Percentiles rank a stretch among this genome's conserved stretches.
Evolutionary conservation across 2,329 filamentous ascomycete species (phyloP).

Genomic region (Cercospora nicotianae): DNA sequence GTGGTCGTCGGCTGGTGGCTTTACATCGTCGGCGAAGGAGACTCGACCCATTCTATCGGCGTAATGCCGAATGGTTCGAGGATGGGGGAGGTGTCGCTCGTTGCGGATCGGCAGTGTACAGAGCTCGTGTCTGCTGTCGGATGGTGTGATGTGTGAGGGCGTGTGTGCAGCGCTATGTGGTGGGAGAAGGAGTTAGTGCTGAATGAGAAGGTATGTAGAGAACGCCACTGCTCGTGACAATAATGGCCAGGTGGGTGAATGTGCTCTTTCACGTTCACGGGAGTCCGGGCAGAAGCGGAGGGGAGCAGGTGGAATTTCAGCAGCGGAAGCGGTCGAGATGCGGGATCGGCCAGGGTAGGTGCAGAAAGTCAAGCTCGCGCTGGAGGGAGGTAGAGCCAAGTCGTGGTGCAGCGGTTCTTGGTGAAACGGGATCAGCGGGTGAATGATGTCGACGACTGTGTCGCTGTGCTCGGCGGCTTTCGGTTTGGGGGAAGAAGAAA

Average conservation of each 20-base stretch:
- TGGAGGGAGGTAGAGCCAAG: conserved; percentile 3
- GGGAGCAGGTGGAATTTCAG: conserved; percentile 7
- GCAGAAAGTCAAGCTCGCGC: conserved; percentile 10
- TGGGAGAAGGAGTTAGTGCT: conserved; percentile 3
- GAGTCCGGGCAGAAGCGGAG: conserved; percentile 15
- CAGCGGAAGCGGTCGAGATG: conserved; percentile 12
- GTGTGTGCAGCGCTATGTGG: conserved; percentile 11
- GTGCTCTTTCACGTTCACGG: conserved; percentile 7
- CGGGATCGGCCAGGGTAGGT: conserved; percentile 12
- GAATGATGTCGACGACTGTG: conserved; percentile 24
- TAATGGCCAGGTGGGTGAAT: background rate
- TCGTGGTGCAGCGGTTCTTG: conserved; percentile 13
- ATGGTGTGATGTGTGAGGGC: background rate
- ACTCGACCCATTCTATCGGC: conserved; percentile 58
- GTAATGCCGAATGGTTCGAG: conserved; percentile 46
- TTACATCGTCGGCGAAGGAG: conserved; percentile 54
- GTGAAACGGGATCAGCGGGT: conserved; percentile 21
- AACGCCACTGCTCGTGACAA: conserved; percentile 17
- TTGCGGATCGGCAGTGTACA: background rate
- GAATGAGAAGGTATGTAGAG: background rate
- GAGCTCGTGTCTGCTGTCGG: background rate
- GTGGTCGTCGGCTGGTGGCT: conserved; percentile 45
- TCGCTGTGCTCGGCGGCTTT: conserved; percentile 6
- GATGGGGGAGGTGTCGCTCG: conserved; percentile 10
- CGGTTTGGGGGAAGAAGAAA: conserved; percentile 2